Percentiles rank a stretch among this genome's conserved stretches.
Evolutionary conservation across 495 filamentous ascomycete genomes (phyloP).

Genomic region (Aspergillus coremiiformis): DNA sequence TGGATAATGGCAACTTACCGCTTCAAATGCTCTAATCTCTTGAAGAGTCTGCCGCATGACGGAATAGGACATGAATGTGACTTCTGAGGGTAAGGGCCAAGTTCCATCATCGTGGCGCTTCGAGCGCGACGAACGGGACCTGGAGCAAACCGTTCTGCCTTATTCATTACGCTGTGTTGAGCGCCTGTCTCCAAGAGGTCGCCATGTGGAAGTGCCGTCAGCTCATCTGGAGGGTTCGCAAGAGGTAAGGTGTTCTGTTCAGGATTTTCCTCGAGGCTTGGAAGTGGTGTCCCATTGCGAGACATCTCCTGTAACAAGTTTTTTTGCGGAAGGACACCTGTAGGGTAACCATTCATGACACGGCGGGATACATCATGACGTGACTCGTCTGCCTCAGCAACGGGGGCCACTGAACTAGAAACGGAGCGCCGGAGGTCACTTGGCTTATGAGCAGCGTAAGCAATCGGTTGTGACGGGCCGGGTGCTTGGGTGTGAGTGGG

Average conservation of each 20-base stretch:
- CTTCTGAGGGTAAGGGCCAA: conserved; percentile 94
- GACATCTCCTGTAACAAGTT: conserved; percentile 76
- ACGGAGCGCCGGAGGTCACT: conserved; percentile 88
- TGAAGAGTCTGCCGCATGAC: conserved; percentile 93
- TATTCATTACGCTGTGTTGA: conserved; percentile 52
- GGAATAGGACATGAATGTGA: conserved; percentile 99
- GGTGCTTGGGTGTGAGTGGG: conserved; percentile 39
- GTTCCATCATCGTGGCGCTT: conserved; percentile 93
- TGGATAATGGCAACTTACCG: conserved; percentile 58
- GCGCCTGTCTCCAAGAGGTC: conserved; percentile 51
- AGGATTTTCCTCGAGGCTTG: conserved; percentile 70
- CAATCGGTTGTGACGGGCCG: conserved; percentile 26
- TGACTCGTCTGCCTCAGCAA: conserved; percentile 67
- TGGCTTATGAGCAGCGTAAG: conserved; percentile 60
- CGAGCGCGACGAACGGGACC: conserved; percentile 82
- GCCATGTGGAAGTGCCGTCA: conserved; percentile 54
- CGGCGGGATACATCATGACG: conserved; percentile 52
- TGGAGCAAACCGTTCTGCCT: conserved; percentile 55
- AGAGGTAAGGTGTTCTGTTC: conserved; percentile 57
- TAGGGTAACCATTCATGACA: conserved; percentile 52
- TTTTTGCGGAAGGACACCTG: conserved; percentile 63
- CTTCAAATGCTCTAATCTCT: conserved; percentile 98
- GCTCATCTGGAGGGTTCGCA: conserved; percentile 60
- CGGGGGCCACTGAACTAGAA: conserved; percentile 79
- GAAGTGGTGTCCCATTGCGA: conserved; percentile 78